A percentile compares a stretch with the other conserved stretches of the same genome.
phyloP scores from a whole-genome alignment of 1,284 basidiomycete species.

The Melampsora larici-populina region DNA sequence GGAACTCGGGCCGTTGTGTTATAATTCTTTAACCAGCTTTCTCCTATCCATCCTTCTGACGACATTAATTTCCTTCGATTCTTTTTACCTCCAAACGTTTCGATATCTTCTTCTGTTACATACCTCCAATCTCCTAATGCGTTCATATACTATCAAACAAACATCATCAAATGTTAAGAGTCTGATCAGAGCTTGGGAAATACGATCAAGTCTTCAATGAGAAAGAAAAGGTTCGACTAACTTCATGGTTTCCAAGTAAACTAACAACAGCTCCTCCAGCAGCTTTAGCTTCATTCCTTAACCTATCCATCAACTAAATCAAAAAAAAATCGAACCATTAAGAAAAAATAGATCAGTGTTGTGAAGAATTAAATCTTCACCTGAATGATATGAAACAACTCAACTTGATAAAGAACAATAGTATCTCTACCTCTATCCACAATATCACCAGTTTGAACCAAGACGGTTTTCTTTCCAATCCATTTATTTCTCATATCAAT shows the following conservation, averaged over 20 bases:
- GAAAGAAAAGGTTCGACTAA: slow-evolving; percentile 49
- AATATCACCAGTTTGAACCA: slow-evolving; percentile 87
- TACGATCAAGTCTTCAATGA: not conserved
- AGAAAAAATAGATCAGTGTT: slow-evolving; percentile 17
- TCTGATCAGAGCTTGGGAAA: not conserved
- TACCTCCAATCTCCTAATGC: slow-evolving; percentile 87
- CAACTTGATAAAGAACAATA: slow-evolving; percentile 23
- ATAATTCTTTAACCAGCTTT: slow-evolving; percentile 81
- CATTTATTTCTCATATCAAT: slow-evolving; percentile 68
- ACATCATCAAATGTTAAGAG: not conserved
- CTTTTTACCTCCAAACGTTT: slow-evolving; percentile 66
- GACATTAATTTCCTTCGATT: slow-evolving; percentile 67
- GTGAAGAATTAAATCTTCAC: no score
- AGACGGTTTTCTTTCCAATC: slow-evolving; percentile 59
- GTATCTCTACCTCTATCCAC: slow-evolving; percentile 57
- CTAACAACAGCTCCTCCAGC: slow-evolving; percentile 71
- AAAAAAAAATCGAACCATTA: slow-evolving; percentile 63
- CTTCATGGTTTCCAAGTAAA: slow-evolving; percentile 83
- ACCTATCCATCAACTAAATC: slow-evolving; percentile 70
- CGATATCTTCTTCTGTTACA: slow-evolving; percentile 72
- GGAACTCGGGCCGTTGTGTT: slow-evolving; percentile 75
- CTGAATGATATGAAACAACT: not conserved
- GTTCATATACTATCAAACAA: slow-evolving; percentile 68
- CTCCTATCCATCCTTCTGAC: slow-evolving; percentile 71
- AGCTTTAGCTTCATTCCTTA: slow-evolving; percentile 69